phyloP scores from a whole-genome alignment of 1,284 basidiomycete species.

The Somion occarium region DNA sequence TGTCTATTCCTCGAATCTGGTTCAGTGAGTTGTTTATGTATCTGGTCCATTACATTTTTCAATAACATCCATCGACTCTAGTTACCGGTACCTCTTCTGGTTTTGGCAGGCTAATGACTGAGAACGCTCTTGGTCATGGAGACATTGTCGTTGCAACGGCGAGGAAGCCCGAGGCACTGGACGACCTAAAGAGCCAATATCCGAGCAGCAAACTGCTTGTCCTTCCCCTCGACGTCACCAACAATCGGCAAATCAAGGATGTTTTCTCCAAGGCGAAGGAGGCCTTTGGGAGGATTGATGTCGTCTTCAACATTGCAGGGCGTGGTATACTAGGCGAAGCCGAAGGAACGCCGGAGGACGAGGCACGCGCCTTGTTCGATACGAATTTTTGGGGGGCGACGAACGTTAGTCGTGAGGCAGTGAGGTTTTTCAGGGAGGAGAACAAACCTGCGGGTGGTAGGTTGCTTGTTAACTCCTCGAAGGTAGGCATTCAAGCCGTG shows the following conservation, averaged over 20 bases:
- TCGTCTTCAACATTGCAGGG: too few relatives aligned
- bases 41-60: not conserved
- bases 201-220: conserved; percentile 25
- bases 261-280: conserved; percentile 31
- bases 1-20: conserved; percentile 17
- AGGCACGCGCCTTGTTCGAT: conserved; percentile 29
- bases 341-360: conserved; percentile 28
- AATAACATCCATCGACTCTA: too few relatives aligned
- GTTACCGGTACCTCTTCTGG: conserved; percentile 28
- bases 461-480: too few relatives aligned
- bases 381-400: too few relatives aligned
- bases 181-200: conserved; percentile 16
- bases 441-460: too few relatives aligned
- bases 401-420: conserved; percentile 33
- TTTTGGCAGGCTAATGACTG: conserved; percentile 21
- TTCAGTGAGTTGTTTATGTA: conserved; percentile 5
- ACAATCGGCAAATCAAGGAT: conserved; percentile 19
- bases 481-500: too few relatives aligned
- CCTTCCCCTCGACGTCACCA: conserved; percentile 34
- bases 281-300: conserved; percentile 37
- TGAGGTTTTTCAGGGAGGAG: too few relatives aligned
- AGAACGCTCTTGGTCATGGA: conserved; percentile 20
- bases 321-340: conserved; percentile 26
- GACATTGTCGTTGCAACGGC: conserved; percentile 26
- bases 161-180: conserved; percentile 18